Evolutionary conservation across 2,329 filamentous ascomycete genomes (phyloP).

Genomic region (Leptographium procerum): DNA sequence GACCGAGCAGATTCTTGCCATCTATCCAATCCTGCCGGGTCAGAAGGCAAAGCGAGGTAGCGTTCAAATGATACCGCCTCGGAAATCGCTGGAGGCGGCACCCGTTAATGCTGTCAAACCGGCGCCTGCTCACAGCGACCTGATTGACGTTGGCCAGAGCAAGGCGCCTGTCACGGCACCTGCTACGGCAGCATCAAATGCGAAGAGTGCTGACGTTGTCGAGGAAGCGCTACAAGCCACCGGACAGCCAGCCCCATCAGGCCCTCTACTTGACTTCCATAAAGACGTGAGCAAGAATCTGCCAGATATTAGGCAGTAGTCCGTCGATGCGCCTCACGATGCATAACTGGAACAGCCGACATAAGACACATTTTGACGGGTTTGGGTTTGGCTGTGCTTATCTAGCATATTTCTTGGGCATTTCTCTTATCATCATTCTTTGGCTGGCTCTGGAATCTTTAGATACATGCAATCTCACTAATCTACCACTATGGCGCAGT

Average conservation of each 20-base stretch:
- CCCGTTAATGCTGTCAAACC: conserved; percentile 3
- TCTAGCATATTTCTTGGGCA: neutral
- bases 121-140: conserved; percentile 22
- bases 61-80: conserved; percentile 35
- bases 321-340: conserved; percentile 24
- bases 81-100: conserved; percentile 11
- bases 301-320: conserved; percentile 25
- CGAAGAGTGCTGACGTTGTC: conserved; percentile 23
- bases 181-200: conserved; percentile 5
- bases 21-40: conserved; percentile 74
- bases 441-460: neutral
- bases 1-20: conserved; percentile 71
- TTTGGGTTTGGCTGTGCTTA: neutral
- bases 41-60: conserved; percentile 49
- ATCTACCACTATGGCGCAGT: neutral
- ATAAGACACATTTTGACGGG: neutral
- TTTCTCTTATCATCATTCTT: neutral
- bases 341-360: neutral
- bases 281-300: conserved; percentile 40
- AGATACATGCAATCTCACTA: neutral
- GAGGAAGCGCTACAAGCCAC: conserved; percentile 33
- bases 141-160: conserved; percentile 48
- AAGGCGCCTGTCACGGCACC: conserved; percentile 19
- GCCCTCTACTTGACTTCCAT: conserved; percentile 45
- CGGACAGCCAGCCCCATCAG: conserved; percentile 30